phyloP scores from a whole-genome alignment of 768 basidiomycete species.

The Leccinum boreale region DNA sequence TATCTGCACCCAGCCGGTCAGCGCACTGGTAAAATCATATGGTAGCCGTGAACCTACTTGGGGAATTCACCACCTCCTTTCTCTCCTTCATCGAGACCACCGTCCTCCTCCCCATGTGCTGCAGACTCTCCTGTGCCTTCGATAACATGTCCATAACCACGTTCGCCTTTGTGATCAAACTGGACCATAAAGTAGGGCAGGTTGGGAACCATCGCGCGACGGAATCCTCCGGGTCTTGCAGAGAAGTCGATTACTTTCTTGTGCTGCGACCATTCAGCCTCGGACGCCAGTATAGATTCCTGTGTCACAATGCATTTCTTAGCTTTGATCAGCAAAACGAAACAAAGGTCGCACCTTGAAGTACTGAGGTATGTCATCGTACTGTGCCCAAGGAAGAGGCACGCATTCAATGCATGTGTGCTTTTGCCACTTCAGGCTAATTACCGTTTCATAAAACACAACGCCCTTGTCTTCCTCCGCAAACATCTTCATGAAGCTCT shows the following conservation, averaged over 20 bases:
- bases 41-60: conserved; percentile 44
- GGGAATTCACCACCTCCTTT: conserved; percentile 93
- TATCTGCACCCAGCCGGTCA: conserved; percentile 51
- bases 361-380: conserved; percentile 85
- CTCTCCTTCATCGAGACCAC: conserved; percentile 76
- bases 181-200: conserved; percentile 99
- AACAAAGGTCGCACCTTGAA: conserved; percentile 61
- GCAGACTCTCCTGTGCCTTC: conserved; percentile 77
- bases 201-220: conserved; percentile 93
- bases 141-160: conserved; percentile 97
- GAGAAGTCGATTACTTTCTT: conserved; percentile 96
- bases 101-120: conserved; percentile 58
- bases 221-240: conserved; percentile 85
- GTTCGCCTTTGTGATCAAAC: conserved; percentile 97
- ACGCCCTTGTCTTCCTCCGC: conserved; percentile 91
- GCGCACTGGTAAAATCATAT: background rate
- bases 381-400: conserved; percentile 86
- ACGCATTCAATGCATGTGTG: conserved; percentile 95
- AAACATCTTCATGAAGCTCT: conserved; percentile 94
- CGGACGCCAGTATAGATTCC: conserved; percentile 93
- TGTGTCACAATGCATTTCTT: conserved; percentile 27
- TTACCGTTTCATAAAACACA: conserved; percentile 92
- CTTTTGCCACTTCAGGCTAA: conserved; percentile 80
- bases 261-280: conserved; percentile 98
- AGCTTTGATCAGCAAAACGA: background rate